These are phyloP conservation scores for Paecilomyces sp. DNA, from an alignment of 2,329 filamentous ascomycete genomes.

Conservation along the genomic window DNA sequence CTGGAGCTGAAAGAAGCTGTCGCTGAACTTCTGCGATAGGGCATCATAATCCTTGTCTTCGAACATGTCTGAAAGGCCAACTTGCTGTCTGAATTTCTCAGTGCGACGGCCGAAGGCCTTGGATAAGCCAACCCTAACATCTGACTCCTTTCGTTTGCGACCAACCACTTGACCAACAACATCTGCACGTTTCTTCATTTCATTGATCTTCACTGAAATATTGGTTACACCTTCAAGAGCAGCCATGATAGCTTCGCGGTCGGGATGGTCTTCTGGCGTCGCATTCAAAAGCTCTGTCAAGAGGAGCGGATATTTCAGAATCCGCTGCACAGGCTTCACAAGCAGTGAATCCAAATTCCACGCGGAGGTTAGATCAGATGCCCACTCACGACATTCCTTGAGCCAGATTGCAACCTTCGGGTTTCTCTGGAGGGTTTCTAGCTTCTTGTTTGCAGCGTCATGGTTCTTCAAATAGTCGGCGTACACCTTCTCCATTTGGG, in stretches of 20 bases:
- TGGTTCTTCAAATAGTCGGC: slow-evolving; percentile 59
- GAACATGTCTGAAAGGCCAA: slow-evolving; percentile 56
- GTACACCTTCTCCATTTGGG: slow-evolving; percentile 58
- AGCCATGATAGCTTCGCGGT: slow-evolving; percentile 62
- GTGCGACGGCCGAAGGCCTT: slow-evolving; percentile 86
- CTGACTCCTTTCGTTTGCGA: slow-evolving; percentile 79
- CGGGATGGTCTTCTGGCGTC: slow-evolving; percentile 77
- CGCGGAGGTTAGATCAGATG: slow-evolving; percentile 82
- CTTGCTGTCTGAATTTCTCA: slow-evolving; percentile 71
- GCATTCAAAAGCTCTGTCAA: slow-evolving; percentile 71
- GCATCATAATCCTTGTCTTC: slow-evolving; percentile 78
- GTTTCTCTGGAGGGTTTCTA: slow-evolving; percentile 45
- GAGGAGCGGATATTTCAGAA: slow-evolving; percentile 87
- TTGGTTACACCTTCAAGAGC: slow-evolving; percentile 63
- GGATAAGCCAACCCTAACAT: slow-evolving; percentile 74
- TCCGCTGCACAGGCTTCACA: slow-evolving; percentile 91
- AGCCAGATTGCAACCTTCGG: slow-evolving; percentile 71
- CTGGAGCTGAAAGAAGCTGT: slow-evolving; percentile 87
- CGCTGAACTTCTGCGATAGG: slow-evolving; percentile 77
- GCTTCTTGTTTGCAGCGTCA: slow-evolving; percentile 55
- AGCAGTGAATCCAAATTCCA: slow-evolving; percentile 96
- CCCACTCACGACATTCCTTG: slow-evolving; percentile 84
- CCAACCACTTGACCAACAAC: slow-evolving; percentile 83
- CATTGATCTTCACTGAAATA: slow-evolving; percentile 69
- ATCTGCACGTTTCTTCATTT: slow-evolving; percentile 90